These are phyloP conservation scores for Phytopythium cucurbitacearum DNA, from an alignment of 352 stramenopile genomes.

Conservation along the genomic window DNA sequence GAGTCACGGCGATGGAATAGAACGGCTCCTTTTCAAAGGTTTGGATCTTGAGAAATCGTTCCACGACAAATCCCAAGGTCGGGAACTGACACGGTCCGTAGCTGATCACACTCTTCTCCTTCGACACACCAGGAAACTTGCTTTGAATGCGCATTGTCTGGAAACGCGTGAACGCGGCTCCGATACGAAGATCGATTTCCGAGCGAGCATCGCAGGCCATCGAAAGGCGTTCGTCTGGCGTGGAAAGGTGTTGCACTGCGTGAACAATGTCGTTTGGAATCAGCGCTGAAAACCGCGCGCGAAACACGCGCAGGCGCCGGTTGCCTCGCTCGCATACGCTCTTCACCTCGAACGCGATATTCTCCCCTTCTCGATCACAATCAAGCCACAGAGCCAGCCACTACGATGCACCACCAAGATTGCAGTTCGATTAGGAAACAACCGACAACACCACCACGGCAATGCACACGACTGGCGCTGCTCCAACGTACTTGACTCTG, in stretches of 20 bases:
- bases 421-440: conserved; percentile 1
- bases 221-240: conserved; percentile 79
- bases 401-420: conserved; percentile 19
- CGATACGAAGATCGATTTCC: conserved; percentile 94
- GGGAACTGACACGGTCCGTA: conserved; percentile 99
- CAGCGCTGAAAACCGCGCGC: conserved; percentile 92
- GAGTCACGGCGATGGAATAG: conserved; percentile 92
- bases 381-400: conserved; percentile 98
- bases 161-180: conserved; percentile 93
- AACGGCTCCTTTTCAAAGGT: conserved; percentile 97
- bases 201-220: conserved; percentile 88
- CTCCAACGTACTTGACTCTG: conserved; percentile 49
- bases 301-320: conserved; percentile 66
- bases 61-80: conserved; percentile 96
- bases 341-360: conserved; percentile 98
- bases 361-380: conserved; percentile 99
- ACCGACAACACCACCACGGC: neutral
- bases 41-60: conserved; percentile 92
- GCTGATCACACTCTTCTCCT: conserved; percentile 90
- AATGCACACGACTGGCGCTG: neutral
- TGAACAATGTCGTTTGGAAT: conserved; percentile 90
- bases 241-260: conserved; percentile 77
- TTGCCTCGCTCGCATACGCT: conserved; percentile 81
- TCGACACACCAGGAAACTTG: conserved; percentile 65
- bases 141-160: conserved; percentile 92